Conservation (phyloP, 2,329 filamentous ascomycete genomes). For the Tolypocladium endophyticum region DNA sequence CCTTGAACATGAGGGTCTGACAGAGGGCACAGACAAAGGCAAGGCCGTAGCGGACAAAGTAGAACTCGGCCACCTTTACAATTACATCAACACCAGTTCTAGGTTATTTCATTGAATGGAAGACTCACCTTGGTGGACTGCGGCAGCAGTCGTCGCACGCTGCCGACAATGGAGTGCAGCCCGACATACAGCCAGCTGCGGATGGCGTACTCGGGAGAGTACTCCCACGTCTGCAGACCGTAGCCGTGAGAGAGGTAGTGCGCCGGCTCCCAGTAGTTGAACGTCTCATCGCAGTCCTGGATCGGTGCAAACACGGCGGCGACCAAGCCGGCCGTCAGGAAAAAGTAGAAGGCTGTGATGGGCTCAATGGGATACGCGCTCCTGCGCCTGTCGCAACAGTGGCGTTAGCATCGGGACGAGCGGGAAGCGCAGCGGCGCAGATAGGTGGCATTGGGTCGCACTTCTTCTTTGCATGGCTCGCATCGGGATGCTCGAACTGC, state of each 20-base stretch:
- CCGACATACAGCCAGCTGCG: constrained; percentile 87
- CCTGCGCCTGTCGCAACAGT: constrained; percentile 23
- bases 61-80: constrained; percentile 63
- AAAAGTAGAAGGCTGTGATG: constrained; percentile 70
- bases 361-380: constrained; percentile 57
- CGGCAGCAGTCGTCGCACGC: constrained; percentile 52
- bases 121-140: constrained; percentile 44
- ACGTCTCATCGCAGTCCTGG: constrained; percentile 96
- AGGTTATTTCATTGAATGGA: neutral
- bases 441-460: constrained; percentile 12
- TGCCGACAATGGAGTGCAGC: constrained; percentile 66
- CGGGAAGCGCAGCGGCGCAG: neutral
- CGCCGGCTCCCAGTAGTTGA: constrained; percentile 97
- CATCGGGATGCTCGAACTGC: constrained; percentile 37
- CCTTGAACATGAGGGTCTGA: constrained; percentile 72
- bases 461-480: constrained; percentile 43
- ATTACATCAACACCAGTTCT: neutral
- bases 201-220: constrained; percentile 89
- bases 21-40: constrained; percentile 69
- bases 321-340: constrained; percentile 61
- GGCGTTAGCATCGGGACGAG: neutral
- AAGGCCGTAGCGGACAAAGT: constrained; percentile 67
- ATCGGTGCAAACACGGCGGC: constrained; percentile 82
- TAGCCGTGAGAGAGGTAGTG: constrained; percentile 92
- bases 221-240: constrained; percentile 96